Evolutionary conservation across 371 early-diverging fungal species (phyloP).

Genomic region (Mortierella sp.): DNA sequence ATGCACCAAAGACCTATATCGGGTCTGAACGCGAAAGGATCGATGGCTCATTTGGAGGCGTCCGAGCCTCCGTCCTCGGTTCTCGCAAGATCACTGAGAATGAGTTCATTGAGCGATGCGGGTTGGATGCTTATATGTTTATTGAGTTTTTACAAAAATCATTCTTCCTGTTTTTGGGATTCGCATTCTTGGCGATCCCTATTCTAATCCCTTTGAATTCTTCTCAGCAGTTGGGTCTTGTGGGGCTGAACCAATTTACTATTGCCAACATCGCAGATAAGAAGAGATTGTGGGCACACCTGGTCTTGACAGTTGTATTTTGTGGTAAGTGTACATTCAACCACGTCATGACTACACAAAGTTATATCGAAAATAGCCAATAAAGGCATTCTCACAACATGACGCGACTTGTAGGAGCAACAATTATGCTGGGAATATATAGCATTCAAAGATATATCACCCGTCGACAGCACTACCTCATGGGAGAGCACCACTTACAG

Average conservation of each 20-base stretch:
- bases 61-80: slow-evolving; percentile 26
- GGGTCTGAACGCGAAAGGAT: slow-evolving; percentile 27
- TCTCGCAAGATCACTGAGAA: slow-evolving; percentile 17
- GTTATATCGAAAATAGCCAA: neutral
- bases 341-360: neutral
- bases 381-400: no score
- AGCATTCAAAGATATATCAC: slow-evolving; percentile 30
- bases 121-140: slow-evolving; percentile 53
- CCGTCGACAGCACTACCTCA: slow-evolving; percentile 35
- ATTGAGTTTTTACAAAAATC: slow-evolving; percentile 45
- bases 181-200: slow-evolving; percentile 36
- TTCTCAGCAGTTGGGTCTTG: slow-evolving; percentile 22
- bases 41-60: neutral
- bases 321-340: slow-evolving; percentile 31
- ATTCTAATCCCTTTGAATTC: slow-evolving; percentile 49
- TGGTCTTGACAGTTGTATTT: slow-evolving; percentile 44
- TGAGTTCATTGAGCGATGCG: slow-evolving; percentile 36
- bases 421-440: slow-evolving; percentile 19
- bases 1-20: slow-evolving; percentile 41
- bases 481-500: slow-evolving; percentile 24
- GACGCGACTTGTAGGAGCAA: slow-evolving; percentile 14
- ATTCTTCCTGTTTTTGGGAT: slow-evolving; percentile 41
- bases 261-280: slow-evolving; percentile 47
- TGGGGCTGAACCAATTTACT: slow-evolving; percentile 48
- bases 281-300: slow-evolving; percentile 49